Evolutionary conservation across 106 monocot species (phyloP).

Genomic region (Phalaenopsis equestris): DNA sequence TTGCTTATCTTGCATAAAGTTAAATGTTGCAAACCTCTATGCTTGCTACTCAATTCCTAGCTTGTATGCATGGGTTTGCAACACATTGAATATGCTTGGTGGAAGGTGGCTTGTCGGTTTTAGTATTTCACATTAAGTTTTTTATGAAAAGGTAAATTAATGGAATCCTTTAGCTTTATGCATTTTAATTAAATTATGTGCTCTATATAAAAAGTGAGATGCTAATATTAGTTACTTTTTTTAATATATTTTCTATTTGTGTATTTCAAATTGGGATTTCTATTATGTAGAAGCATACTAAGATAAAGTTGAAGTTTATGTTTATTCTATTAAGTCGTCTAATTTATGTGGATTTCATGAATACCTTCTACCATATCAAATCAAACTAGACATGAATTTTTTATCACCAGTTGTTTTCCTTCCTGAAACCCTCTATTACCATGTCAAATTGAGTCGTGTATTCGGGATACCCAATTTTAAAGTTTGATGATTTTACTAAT

Average conservation of each 20-base stretch:
- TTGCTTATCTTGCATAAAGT: not conserved
- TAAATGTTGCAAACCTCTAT: not conserved
- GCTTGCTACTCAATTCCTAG: not conserved
- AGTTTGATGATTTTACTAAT: no score
- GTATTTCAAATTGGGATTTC: not conserved
- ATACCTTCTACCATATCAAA: not conserved
- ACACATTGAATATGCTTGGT: not conserved
- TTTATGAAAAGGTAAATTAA: not conserved
- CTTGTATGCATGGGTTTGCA: not conserved
- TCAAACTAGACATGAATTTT: not conserved
- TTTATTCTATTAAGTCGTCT: not conserved
- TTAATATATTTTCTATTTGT: not conserved
- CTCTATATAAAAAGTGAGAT: not conserved
- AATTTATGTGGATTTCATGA: not conserved
- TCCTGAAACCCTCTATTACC: no score
- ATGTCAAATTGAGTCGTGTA: no score
- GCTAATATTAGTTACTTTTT: not conserved
- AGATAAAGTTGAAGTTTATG: not conserved
- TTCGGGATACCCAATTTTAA: no score
- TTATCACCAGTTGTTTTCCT: no score
- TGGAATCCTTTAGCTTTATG: conserved; percentile 1
- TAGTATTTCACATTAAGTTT: not conserved
- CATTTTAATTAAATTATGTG: not conserved
- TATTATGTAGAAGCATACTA: conserved; percentile 1
- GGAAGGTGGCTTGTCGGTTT: not conserved